These are phyloP conservation scores for Tuber indicum DNA, from an alignment of 495 filamentous ascomycete species.

Conservation along the genomic window DNA sequence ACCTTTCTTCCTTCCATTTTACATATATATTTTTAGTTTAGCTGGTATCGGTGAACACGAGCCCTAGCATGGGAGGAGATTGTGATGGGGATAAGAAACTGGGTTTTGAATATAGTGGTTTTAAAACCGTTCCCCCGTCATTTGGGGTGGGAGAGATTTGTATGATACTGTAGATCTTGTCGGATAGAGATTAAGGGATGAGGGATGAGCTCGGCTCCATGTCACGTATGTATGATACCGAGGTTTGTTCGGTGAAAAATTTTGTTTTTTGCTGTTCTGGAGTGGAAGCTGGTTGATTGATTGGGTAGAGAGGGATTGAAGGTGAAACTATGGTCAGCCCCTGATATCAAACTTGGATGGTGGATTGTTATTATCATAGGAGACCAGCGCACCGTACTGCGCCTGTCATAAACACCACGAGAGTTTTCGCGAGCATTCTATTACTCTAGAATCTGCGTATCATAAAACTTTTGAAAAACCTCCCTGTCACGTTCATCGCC, in stretches of 20 bases:
- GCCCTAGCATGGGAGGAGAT: neutral
- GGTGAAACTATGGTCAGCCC: neutral
- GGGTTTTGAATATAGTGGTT: neutral
- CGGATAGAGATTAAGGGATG: neutral
- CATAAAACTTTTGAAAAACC: neutral
- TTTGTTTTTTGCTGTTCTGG: neutral
- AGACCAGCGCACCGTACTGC: neutral
- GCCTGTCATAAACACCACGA: neutral
- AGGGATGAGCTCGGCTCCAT: neutral
- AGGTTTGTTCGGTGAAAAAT: neutral
- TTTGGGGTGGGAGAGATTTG: neutral
- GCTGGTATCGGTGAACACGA: neutral
- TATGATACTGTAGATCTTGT: neutral
- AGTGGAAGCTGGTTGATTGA: neutral
- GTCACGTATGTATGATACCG: neutral
- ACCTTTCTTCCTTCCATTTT: neutral
- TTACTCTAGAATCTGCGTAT: neutral
- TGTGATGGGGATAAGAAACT: neutral
- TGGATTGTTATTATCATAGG: neutral
- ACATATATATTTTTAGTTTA: neutral
- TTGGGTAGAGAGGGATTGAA: neutral
- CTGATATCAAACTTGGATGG: neutral
- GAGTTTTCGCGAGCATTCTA: neutral
- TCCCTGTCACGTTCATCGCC: neutral
- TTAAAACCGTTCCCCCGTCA: neutral